Evolutionary conservation across 257 asterid genomes (phyloP), one percentile per base, ranked within the genome.

Genomic region (Nicotiana undulata): DNA sequence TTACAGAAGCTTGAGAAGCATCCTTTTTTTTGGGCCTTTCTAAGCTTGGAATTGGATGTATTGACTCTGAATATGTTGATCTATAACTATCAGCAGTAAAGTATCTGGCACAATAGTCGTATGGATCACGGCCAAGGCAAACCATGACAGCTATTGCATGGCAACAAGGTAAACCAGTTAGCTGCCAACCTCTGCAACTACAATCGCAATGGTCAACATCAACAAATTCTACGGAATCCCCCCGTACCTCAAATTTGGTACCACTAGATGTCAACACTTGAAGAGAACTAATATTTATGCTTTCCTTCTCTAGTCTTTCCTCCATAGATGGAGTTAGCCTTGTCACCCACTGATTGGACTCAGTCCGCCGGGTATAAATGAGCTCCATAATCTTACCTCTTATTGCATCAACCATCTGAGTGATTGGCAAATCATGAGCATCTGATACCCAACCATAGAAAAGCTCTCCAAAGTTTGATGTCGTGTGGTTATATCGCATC

Each of bases 351-450:
- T 87, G 94, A 63, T 83, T 83, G 44, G 92, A 87, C 28, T 92
- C 97, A 15, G 86, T 51, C 26, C 89, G 89, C 44, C 97, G 85
- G 28, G 92, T 76, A 77, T 90, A 88, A 3, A 92, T 88, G 83
- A 93, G 81, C 37, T 93, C 98, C 87, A 85, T 88, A 29, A 95
- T 92, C 88, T 89, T 92, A 37, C 80, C 88, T 18, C 98, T 87
- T 61, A 96, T 86, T 5, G 93, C 87, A 70, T 92, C 99, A 29
- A 94, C 98, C 98, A 96, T 89, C 83, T 94, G 99, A 12, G 96
- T 96, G 76, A 94, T 96, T 70, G 99, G 99, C 88, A 96, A 78
- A 82, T 96, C 98, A 49, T 94, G 93, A 11, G 92, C 98, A 81
- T 92, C 99, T 1, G 98, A 87, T 49, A 88, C 94, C 98, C 99